phyloP scores from a whole-genome alignment of 2,329 filamentous ascomycete species.

The Alternaria novae-zelandiae region DNA sequence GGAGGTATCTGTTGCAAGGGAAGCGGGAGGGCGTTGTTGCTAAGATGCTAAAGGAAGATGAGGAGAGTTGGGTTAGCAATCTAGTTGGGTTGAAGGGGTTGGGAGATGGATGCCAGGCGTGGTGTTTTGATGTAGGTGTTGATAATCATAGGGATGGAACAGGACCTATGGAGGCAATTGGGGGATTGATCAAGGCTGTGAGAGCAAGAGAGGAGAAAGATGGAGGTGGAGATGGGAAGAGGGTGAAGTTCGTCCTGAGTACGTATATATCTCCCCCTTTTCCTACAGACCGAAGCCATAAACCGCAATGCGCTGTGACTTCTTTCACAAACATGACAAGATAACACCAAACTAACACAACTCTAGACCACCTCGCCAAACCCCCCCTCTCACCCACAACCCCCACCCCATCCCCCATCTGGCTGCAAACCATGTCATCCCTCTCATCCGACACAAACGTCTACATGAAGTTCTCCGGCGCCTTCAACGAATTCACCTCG shows the following conservation, averaged over 20 bases:
- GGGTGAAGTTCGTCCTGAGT: conserved; percentile 72
- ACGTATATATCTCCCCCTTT: conserved; percentile 42
- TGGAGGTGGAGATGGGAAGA: conserved; percentile 61
- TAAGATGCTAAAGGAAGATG: conserved; percentile 59
- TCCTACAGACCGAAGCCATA: neutral
- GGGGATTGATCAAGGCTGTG: conserved; percentile 54
- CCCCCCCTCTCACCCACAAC: conserved; percentile 69
- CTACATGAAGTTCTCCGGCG: conserved; percentile 93
- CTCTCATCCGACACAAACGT: conserved; percentile 69
- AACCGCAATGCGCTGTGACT: neutral
- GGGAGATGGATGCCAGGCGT: conserved; percentile 65
- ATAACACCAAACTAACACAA: neutral
- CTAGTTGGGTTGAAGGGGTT: neutral
- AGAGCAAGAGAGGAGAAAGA: conserved; percentile 49
- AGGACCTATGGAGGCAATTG: conserved; percentile 57
- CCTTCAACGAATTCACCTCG: conserved; percentile 75
- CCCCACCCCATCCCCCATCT: conserved; percentile 63
- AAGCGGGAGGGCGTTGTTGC: conserved; percentile 46
- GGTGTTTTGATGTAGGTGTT: conserved; percentile 82
- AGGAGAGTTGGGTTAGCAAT: neutral
- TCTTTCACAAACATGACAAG: neutral
- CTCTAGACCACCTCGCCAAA: conserved; percentile 85
- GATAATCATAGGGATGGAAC: conserved; percentile 79
- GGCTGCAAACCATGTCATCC: conserved; percentile 71
- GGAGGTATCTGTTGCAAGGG: conserved; percentile 78